Conservation (phyloP, 306 rosid genomes). For the Casuarina cunninghamiana region DNA sequence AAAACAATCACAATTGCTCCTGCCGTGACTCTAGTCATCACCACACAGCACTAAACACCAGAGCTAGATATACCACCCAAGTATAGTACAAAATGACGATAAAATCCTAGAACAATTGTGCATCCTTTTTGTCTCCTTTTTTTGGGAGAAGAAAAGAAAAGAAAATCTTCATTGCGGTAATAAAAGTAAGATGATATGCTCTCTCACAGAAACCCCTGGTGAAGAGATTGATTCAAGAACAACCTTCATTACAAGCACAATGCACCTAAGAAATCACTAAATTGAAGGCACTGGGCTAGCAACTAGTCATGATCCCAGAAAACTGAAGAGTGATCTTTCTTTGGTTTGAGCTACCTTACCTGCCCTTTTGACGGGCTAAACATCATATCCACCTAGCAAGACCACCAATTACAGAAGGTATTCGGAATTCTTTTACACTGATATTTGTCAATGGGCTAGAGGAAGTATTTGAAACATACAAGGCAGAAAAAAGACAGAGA, state of each 20-base stretch:
- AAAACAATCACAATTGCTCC: neutral
- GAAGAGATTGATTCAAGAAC: neutral
- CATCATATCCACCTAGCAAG: neutral
- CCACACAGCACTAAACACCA: neutral
- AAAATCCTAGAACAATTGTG: constrained; percentile 24
- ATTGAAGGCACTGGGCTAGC: neutral
- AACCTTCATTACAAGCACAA: neutral
- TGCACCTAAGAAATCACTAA: neutral
- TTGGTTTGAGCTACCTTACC: neutral
- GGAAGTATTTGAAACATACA: neutral
- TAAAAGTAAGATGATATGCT: neutral
- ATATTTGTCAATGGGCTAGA: neutral
- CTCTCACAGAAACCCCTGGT: neutral
- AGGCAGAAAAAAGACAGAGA: neutral
- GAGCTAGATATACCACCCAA: neutral
- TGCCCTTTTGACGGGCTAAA: neutral
- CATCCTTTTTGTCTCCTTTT: neutral
- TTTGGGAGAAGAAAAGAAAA: no score
- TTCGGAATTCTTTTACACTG: neutral
- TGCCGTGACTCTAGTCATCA: neutral
- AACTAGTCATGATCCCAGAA: neutral
- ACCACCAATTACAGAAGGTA: neutral
- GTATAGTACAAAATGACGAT: neutral
- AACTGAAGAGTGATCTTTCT: neutral
- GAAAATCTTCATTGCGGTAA: neutral